A percentile compares a stretch with the other conserved stretches of the same genome.
These are phyloP conservation scores for Clitopilus passeckerianus DNA, from an alignment of 768 basidiomycete genomes.

Conservation along the genomic window DNA sequence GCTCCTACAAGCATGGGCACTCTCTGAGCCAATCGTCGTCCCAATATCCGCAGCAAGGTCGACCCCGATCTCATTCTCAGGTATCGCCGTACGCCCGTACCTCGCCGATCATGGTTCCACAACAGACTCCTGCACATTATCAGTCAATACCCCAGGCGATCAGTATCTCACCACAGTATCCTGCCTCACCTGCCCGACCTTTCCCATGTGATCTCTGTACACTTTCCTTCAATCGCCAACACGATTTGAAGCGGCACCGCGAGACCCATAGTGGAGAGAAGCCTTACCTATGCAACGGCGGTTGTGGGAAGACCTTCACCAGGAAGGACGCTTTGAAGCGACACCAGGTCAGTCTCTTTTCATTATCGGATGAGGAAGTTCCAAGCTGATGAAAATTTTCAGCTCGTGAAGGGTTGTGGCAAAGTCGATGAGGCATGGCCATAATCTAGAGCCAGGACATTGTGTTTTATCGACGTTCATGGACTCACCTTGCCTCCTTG, in stretches of 20 bases:
- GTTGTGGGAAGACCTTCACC: conserved; percentile 84
- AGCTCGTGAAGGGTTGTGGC: conserved; percentile 80
- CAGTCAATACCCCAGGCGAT: conserved; percentile 24
- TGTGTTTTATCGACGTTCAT: too few species aligned
- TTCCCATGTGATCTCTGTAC: conserved; percentile 72
- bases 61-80: conserved; percentile 41
- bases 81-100: conserved; percentile 15
- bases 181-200: conserved; percentile 55
- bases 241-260: conserved; percentile 80
- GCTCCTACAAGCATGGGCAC: neutral
- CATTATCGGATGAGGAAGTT: conserved; percentile 5
- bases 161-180: conserved; percentile 42
- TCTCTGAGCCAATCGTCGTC: conserved; percentile 17
- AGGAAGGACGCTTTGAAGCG: conserved; percentile 84
- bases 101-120: conserved; percentile 8
- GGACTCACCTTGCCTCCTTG: neutral
- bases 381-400: conserved; percentile 11
- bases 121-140: conserved; percentile 12
- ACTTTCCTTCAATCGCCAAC: conserved; percentile 80
- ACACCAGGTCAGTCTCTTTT: conserved; percentile 61
- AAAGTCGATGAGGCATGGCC: conserved; percentile 54
- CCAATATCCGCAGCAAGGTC: conserved; percentile 22
- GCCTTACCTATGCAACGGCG: conserved; percentile 78
- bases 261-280: conserved; percentile 86
- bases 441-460: conserved; percentile 8